phyloP scores from a whole-genome alignment of 2,329 filamentous ascomycete species.

The Colletotrichum magnum region DNA sequence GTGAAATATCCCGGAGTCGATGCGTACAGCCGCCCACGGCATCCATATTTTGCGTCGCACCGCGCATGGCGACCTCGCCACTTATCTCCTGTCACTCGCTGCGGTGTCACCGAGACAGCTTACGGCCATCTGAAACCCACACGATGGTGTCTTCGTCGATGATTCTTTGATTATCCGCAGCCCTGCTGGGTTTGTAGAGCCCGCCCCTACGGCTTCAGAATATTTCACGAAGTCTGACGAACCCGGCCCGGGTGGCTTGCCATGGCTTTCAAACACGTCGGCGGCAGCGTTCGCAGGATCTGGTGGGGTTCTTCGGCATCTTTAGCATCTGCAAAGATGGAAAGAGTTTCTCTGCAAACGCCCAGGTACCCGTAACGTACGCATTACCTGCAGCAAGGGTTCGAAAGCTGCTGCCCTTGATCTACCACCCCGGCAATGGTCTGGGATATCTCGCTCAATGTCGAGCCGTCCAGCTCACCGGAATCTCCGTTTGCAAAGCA shows the following conservation, averaged over 20 bases:
- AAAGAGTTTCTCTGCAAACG: slow-evolving; percentile 29
- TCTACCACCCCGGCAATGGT: slow-evolving; percentile 1
- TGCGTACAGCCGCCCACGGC: slow-evolving; percentile 50
- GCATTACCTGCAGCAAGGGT: slow-evolving; percentile 19
- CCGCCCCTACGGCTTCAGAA: slow-evolving; percentile 31
- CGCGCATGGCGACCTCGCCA: slow-evolving; percentile 39
- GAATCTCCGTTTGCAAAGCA: slow-evolving; percentile 30
- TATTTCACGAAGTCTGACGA: not conserved
- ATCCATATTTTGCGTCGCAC: slow-evolving; percentile 45
- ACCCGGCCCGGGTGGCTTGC: not conserved
- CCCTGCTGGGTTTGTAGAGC: slow-evolving; percentile 14
- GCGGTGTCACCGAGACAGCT: slow-evolving; percentile 49
- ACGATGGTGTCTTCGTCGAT: slow-evolving; percentile 38
- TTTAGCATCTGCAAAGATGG: slow-evolving; percentile 2
- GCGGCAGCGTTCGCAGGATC: slow-evolving; percentile 20
- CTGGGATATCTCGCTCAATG: not conserved
- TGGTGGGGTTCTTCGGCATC: slow-evolving; percentile 25
- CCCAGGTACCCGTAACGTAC: slow-evolving; percentile 9
- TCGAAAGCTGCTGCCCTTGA: slow-evolving; percentile 1
- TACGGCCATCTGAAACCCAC: slow-evolving; percentile 51
- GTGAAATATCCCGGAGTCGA: slow-evolving; percentile 51
- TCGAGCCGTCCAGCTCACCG: slow-evolving; percentile 8
- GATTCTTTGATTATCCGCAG: slow-evolving; percentile 3
- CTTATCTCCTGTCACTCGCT: slow-evolving; percentile 50
- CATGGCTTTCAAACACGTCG: slow-evolving; percentile 10